Conservation (phyloP, 345 rosid genomes). For the Acer campestre region DNA sequence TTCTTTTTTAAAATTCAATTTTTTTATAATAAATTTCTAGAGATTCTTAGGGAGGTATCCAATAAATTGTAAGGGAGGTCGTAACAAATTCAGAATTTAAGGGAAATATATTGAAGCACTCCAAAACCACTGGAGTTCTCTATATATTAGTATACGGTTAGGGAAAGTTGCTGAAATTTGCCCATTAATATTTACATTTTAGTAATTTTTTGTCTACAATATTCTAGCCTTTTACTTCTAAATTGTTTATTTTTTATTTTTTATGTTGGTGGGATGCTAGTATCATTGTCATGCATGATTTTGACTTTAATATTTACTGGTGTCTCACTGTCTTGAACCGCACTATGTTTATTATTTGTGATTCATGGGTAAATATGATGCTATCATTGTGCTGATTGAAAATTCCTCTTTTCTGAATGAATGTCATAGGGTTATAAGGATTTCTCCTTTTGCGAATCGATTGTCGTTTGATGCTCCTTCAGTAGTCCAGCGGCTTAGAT, state of each 20-base stretch:
- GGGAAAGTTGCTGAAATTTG: background rate
- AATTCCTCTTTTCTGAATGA: conserved; percentile 18
- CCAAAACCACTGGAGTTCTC: background rate
- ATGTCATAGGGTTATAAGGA: conserved; percentile 82
- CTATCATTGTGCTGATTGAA: conserved; percentile 13
- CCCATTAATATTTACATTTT: background rate
- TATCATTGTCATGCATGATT: background rate
- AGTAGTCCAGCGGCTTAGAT: conserved; percentile 87
- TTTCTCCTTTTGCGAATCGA: conserved; percentile 98
- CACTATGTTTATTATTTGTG: background rate
- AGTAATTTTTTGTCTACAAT: background rate
- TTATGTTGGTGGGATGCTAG: background rate
- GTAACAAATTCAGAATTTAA: background rate
- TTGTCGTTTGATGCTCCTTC: conserved; percentile 96
- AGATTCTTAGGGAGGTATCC: background rate
- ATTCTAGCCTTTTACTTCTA: background rate
- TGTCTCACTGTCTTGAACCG: background rate
- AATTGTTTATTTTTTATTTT: background rate
- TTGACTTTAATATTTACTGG: background rate
- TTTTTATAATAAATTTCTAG: background rate
- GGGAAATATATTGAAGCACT: background rate
- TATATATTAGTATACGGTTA: background rate
- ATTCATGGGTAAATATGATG: conserved; percentile 1
- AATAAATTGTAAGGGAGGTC: background rate
- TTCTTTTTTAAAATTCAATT: too few relatives aligned